A percentile compares a stretch with the other conserved stretches of the same genome.
Conservation (phyloP, 805 yeast genomes). For the Pichia membranifaciens region DNA sequence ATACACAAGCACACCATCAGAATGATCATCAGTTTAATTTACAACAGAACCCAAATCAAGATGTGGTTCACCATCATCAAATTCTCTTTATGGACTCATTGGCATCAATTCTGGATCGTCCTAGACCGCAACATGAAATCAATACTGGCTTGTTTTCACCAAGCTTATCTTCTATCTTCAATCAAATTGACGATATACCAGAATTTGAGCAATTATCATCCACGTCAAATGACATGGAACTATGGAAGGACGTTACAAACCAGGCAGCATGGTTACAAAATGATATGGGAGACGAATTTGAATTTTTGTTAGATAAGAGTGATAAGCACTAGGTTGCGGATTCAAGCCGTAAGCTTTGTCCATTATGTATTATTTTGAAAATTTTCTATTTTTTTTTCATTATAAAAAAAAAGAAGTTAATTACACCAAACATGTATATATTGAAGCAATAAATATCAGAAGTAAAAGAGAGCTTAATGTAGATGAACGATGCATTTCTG, state of each 20-base stretch:
- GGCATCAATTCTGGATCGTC: background rate
- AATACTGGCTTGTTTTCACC: conserved; percentile 23
- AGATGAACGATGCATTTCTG: background rate
- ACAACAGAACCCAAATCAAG: background rate
- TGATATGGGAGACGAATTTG: conserved; percentile 37
- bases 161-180: conserved; percentile 27
- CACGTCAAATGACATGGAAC: conserved; percentile 41
- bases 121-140: conserved; percentile 7
- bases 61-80: background rate
- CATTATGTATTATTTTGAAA: background rate
- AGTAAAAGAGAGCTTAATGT: background rate
- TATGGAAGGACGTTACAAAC: conserved; percentile 74
- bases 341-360: too few species aligned
- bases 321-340: background rate
- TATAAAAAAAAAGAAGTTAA: conserved; percentile 9
- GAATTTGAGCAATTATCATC: conserved; percentile 31
- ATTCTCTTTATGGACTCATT: background rate
- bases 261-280: conserved; percentile 70
- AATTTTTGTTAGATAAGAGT: conserved; percentile 15
- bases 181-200: conserved; percentile 31
- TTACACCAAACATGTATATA: conserved; percentile 12
- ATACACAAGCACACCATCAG: background rate
- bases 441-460: conserved; percentile 8
- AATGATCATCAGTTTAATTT: background rate
- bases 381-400: background rate